These are phyloP conservation scores for Claviceps capensis DNA, from an alignment of 2,329 filamentous ascomycete genomes.

Conservation along the genomic window DNA sequence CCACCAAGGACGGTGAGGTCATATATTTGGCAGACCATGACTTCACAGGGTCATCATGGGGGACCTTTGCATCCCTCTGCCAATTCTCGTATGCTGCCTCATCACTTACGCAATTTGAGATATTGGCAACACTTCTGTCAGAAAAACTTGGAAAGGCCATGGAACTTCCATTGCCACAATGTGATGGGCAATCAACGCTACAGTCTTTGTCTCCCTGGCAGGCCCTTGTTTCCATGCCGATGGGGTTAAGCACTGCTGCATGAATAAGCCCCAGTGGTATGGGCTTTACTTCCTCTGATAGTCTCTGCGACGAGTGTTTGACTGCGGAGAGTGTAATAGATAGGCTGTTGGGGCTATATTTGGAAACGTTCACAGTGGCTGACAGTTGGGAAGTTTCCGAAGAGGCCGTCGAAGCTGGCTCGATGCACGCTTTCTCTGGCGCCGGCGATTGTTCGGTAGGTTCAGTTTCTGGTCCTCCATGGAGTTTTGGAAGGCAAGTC, in stretches of 20 bases:
- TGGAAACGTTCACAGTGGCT: not conserved
- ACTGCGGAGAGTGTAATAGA: not conserved
- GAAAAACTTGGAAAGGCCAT: not conserved
- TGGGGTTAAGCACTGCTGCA: not conserved
- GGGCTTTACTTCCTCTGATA: not conserved
- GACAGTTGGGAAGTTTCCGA: not conserved
- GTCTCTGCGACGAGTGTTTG: not conserved
- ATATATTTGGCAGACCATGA: constrained; percentile 1
- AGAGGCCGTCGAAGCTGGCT: not conserved
- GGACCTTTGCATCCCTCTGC: not conserved
- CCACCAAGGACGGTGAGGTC: not conserved
- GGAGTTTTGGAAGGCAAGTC: not conserved
- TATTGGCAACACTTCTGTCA: not conserved
- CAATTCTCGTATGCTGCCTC: not conserved
- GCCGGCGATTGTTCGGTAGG: not conserved
- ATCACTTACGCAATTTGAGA: not conserved
- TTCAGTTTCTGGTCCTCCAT: not conserved
- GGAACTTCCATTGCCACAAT: not conserved
- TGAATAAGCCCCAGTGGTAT: constrained; percentile 1
- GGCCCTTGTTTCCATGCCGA: not conserved
- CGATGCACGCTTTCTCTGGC: not conserved
- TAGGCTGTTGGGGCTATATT: not conserved
- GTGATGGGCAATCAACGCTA: not conserved
- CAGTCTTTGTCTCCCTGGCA: not conserved
- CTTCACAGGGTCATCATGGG: not conserved